These are phyloP conservation scores for Skeletonema potamos DNA, from an alignment of 108 stramenopile species.

Conservation along the genomic window DNA sequence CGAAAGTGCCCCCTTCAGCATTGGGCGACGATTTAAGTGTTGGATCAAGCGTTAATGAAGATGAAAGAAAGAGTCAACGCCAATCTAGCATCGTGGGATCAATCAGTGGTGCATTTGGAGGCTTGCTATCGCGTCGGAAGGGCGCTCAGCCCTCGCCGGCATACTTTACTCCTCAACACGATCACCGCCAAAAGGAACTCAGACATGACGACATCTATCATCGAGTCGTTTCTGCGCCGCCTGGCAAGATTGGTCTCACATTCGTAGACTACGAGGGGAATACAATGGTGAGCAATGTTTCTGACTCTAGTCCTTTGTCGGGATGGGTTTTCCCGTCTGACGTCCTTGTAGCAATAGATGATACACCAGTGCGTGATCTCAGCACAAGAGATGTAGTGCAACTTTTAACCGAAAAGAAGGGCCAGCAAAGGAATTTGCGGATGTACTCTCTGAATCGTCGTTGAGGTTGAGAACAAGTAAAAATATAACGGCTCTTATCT, in stretches of 20 bases:
- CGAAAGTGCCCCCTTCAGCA: conserved; percentile 23
- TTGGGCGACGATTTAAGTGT: conserved; percentile 52
- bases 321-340: conserved; percentile 85
- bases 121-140: conserved; percentile 67
- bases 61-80: conserved; percentile 14
- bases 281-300: conserved; percentile 83
- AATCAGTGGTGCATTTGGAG: conserved; percentile 76
- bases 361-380: conserved; percentile 82
- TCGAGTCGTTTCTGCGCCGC: conserved; percentile 81
- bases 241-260: conserved; percentile 83
- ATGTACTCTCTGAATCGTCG: conserved; percentile 25
- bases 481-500: no score
- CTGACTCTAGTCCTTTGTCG: conserved; percentile 65
- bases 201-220: conserved; percentile 26
- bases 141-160: conserved; percentile 17
- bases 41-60: conserved; percentile 40
- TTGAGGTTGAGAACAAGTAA: background rate
- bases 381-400: conserved; percentile 81
- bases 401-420: conserved; percentile 62
- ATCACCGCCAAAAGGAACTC: background rate
- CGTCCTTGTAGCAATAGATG: conserved; percentile 83
- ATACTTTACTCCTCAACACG: background rate
- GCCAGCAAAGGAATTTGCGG: conserved; percentile 68
- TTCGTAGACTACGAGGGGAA: conserved; percentile 85
- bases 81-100: conserved; percentile 62